Evolutionary conservation across 345 rosid species (phyloP), one percentile per base, ranked within the genome.

Genomic region (Linum lewisii): DNA sequence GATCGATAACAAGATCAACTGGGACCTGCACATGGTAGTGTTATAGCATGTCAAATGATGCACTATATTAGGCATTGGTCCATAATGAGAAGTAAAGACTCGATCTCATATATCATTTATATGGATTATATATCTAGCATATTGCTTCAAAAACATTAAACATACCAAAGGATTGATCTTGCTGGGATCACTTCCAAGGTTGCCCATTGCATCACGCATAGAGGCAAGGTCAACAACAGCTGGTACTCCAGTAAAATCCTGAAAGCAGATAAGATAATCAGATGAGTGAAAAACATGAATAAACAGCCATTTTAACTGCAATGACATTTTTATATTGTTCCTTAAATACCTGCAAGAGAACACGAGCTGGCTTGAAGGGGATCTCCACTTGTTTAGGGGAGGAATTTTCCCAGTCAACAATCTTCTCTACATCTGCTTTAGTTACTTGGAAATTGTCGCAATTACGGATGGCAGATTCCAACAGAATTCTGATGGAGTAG

Each of bases 231-330:
- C 99, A 57, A 94, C 97, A 36, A 90, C 99, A 24, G 90, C 99
- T 32, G 99, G 99, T 25, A 94, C 99, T n/a, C 99, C 99, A 64
- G 99, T 94, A 78, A 94, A 90, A 75, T 90, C 99, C 99, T 94
- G 82, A 51, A 47, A 66, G 64, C 54, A 58, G 14, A 69, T 14
- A 37, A 67, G 15, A 26, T 45, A 20, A 69, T 14, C 25, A 67
- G 15, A 26, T 51, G n/a, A 22, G 24, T 66, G 60, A 60, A 68
- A n/a, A 37, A 51, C 52, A 64, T 36, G 61, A 59, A 29, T 21
- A 61, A 26, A 54, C 11, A 21, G 55, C 57, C 15, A 23, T 20
- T 21, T 26, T 21, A 21, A 25, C 4, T 42, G 4, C 47, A 42
- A 11, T 42, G 1, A 2, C 7, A 14, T 51, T 11, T 34, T 5